Percentiles rank a stretch among this genome's conserved stretches.
These are phyloP conservation scores for Eremothecium coryli DNA, from an alignment of 1,139 yeast genomes.

Conservation along the genomic window DNA sequence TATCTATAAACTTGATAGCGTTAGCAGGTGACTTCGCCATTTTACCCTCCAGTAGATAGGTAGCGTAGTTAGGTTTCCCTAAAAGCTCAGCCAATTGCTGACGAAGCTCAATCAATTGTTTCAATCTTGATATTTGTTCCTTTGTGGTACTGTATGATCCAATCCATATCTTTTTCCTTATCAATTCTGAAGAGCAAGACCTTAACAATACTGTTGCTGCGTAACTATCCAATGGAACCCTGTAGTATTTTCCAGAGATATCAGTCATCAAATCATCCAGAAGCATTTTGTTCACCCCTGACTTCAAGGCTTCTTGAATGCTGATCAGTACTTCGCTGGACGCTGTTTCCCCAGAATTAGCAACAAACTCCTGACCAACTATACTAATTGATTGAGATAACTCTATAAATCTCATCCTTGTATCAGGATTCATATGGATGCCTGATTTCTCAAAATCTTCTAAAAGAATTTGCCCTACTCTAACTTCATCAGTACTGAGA, in stretches of 20 bases:
- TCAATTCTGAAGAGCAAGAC: constrained; percentile 45
- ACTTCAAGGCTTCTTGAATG: constrained; percentile 15
- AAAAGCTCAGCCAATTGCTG: constrained; percentile 65
- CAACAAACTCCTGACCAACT: constrained; percentile 70
- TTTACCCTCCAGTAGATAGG: constrained; percentile 78
- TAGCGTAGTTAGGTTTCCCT: constrained; percentile 64
- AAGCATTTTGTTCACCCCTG: constrained; percentile 20
- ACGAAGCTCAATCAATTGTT: constrained; percentile 53
- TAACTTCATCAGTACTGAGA: constrained; percentile 61
- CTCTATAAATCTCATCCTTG: constrained; percentile 62
- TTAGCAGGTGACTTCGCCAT: constrained; percentile 81
- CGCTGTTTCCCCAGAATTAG: constrained; percentile 20
- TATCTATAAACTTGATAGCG: constrained; percentile 58
- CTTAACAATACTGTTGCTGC: constrained; percentile 60
- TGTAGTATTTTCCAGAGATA: constrained; percentile 30
- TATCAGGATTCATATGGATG: constrained; percentile 59
- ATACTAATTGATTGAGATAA: constrained; percentile 75
- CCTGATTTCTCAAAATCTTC: constrained; percentile 91
- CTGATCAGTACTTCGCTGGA: constrained; percentile 16
- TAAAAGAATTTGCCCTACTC: constrained; percentile 71
- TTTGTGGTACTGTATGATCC: constrained; percentile 50
- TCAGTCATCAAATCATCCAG: constrained; percentile 26
- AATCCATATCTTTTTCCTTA: constrained; percentile 66
- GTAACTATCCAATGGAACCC: constrained; percentile 61
- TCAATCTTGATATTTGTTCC: constrained; percentile 53